Conservation (phyloP, 305 asterid genomes). For the Caryopteris hybrid region DNA sequence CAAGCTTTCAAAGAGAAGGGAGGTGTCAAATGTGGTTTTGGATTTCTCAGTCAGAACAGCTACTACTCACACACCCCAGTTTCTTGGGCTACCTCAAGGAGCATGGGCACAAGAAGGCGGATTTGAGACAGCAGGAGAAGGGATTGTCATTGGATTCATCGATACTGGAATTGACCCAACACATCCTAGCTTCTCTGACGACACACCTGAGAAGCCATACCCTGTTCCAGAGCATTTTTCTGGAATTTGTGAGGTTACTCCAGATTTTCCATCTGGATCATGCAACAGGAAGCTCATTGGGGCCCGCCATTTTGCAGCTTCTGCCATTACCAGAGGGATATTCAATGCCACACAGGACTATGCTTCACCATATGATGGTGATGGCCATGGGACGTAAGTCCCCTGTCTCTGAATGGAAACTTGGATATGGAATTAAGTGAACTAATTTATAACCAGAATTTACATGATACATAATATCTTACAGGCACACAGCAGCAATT, state of each 20-base stretch:
- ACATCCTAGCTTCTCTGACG: constrained; percentile 88
- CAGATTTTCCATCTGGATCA: constrained; percentile 94
- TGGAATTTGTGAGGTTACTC: constrained; percentile 97
- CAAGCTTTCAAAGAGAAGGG: constrained; percentile 66
- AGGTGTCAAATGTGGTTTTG: constrained; percentile 70
- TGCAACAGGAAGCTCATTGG: constrained; percentile 97
- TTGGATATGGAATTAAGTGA: background rate
- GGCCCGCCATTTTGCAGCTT: constrained; percentile 98
- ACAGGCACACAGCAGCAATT: constrained; percentile 91
- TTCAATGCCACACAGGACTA: constrained; percentile 89
- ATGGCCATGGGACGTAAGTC: constrained; percentile 99
- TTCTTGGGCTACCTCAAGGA: constrained; percentile 91
- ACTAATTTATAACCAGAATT: background rate
- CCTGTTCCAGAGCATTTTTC: constrained; percentile 84
- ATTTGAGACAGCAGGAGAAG: constrained; percentile 90
- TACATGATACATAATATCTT: background rate
- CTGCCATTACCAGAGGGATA: constrained; percentile 97
- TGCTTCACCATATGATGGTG: constrained; percentile 96
- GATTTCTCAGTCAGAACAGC: constrained; percentile 87
- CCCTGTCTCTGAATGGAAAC: constrained; percentile 1
- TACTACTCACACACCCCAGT: constrained; percentile 93
- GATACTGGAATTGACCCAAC: constrained; percentile 97
- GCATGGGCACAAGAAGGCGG: constrained; percentile 98
- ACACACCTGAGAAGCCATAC: constrained; percentile 55
- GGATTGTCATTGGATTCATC: constrained; percentile 84